A percentile compares a stretch with the other conserved stretches of the same genome.
phyloP scores from a whole-genome alignment of 768 basidiomycete species.

The Boletus patriciae region DNA sequence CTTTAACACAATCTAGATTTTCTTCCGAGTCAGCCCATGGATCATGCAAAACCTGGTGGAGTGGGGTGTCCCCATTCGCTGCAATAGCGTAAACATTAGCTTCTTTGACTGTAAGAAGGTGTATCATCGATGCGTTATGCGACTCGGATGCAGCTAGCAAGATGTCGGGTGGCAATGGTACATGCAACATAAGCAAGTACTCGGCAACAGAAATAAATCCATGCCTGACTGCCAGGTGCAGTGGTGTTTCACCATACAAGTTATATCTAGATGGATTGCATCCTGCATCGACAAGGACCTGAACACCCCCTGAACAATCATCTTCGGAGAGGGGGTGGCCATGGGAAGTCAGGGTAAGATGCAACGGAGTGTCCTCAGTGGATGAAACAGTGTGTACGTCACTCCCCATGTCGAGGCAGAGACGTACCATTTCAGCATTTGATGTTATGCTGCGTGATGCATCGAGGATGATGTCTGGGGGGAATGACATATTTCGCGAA shows the following conservation, averaged over 20 bases:
- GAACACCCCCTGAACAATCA: background rate
- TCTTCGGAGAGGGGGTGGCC: background rate
- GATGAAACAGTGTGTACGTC: background rate
- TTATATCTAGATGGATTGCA: conserved; percentile 2
- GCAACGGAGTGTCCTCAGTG: conserved; percentile 3
- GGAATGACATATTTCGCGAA: background rate
- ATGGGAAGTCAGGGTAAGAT: background rate
- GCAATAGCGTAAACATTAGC: background rate
- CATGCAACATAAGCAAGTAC: background rate
- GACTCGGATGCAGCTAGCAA: background rate
- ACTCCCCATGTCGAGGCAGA: background rate
- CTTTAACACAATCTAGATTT: background rate
- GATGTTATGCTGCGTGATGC: background rate
- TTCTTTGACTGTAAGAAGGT: background rate
- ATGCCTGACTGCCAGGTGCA: background rate
- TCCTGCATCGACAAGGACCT: conserved; percentile 8
- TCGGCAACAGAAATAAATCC: background rate
- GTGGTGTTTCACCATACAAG: background rate
- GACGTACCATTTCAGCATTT: background rate
- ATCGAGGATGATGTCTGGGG: conserved; percentile 6
- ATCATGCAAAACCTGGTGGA: background rate
- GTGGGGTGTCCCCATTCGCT: background rate
- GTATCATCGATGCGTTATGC: background rate
- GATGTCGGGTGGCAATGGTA: conserved; percentile 1
- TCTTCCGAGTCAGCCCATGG: background rate